Evolutionary conservation across 176 grass and related monocot species (phyloP).

Genomic region (Ensete glaucum): DNA sequence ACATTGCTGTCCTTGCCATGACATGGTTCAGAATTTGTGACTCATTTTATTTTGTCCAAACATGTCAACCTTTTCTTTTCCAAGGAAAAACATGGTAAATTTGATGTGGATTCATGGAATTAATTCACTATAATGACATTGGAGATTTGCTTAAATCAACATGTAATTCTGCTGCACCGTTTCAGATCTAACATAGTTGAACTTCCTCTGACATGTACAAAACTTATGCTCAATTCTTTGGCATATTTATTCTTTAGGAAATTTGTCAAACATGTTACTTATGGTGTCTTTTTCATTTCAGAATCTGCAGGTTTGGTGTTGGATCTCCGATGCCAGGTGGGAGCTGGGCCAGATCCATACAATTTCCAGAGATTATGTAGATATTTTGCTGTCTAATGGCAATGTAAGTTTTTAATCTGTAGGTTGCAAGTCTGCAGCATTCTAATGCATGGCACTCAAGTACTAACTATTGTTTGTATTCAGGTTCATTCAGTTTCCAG

Average conservation of each 20-base stretch:
- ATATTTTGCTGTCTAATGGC: background rate
- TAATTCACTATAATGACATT: background rate
- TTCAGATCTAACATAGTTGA: background rate
- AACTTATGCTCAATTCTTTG: background rate
- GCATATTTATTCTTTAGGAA: background rate
- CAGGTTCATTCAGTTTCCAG: background rate
- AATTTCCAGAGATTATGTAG: background rate
- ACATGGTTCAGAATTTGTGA: background rate
- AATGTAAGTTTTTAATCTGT: background rate
- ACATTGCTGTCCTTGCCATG: background rate
- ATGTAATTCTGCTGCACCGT: background rate
- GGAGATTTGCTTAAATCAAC: background rate
- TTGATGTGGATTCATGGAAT: background rate
- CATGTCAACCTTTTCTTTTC: background rate
- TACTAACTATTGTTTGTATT: background rate
- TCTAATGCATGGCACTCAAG: conserved; percentile 12
- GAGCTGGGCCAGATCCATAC: conserved; percentile 31
- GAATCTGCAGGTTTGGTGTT: conserved; percentile 76
- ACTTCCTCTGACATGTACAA: background rate
- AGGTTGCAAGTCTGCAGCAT: background rate
- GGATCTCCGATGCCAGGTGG: conserved; percentile 66
- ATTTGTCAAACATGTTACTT: background rate
- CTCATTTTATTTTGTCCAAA: background rate
- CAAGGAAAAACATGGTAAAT: background rate
- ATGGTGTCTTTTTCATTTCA: conserved; percentile 21